Base-by-base conservation (phyloP, 768 basidiomycete genomes). In the Mycena rebaudengoi region DNA sequence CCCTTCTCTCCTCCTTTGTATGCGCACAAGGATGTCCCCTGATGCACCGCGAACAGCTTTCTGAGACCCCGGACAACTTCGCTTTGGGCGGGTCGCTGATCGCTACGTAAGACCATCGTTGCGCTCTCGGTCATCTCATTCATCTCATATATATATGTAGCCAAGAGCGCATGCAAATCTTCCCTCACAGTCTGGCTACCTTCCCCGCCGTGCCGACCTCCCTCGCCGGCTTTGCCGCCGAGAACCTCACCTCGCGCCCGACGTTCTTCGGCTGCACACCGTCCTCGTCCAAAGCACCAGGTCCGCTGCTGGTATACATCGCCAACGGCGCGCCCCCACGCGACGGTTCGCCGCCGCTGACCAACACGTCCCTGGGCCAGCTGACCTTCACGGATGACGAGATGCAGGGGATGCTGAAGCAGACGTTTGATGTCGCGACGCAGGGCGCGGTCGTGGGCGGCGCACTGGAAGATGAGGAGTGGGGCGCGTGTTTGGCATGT, bases 291-390 rank as follows among this genome's bases (percentile, higher is more conserved):
- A 2, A 25, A 7, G 30, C 30, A 4, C 20, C 60, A 11, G 79
- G 78, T 5, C 86, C 87, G 3, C 70, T 88, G 37, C 66, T 89
- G 16, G 79, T 88, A 57, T 90, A 90, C 72, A 72, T 88, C n/a
- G 86, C 87, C 1, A 85, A 84, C 67, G 85, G 85, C 28, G 83
- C 82, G 5, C 73, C 80, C 2, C 81, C 80, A 41, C 75, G 70
- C 60, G 73, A 82, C 30, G 74, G 79, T 20, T 68, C 75, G 23
- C 68, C 73, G n/a, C 69, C 78, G 8, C 52, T 78, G 10, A 84
- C 83, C 7, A 86, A 86, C 74, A 80, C 76, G 0, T 69, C 76
- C 11, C 85, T 83, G 11, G 39, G 52, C 51, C 77, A 83, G 69
- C 62, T 78, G 25, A 44, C 73, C 6, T 86, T 85, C 69, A 45